These are phyloP conservation scores for Sphaerobolus stellatus DNA, from an alignment of 1,284 basidiomycete species.

Conservation along the genomic window DNA sequence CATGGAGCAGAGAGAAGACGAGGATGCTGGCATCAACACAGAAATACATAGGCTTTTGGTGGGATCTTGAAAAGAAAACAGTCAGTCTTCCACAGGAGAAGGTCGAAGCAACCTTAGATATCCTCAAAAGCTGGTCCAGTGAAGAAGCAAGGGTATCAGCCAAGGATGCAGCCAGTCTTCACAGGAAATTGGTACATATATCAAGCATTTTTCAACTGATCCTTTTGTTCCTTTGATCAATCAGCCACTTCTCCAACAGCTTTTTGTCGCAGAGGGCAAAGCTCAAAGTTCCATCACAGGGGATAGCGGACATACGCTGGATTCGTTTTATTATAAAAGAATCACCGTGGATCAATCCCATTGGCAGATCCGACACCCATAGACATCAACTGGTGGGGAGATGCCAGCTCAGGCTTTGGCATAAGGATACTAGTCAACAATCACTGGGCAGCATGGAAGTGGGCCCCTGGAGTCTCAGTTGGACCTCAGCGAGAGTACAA, in stretches of 20 bases:
- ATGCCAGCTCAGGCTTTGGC: constrained; percentile 40
- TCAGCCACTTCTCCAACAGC: constrained; percentile 19
- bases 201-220: not conserved
- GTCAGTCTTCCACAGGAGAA: constrained; percentile 21
- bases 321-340: constrained; percentile 19
- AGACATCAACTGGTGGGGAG: constrained; percentile 37
- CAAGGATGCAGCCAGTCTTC: constrained; percentile 29
- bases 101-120: not conserved
- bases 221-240: not conserved
- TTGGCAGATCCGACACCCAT: constrained; percentile 15
- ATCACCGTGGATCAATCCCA: too few relatives aligned
- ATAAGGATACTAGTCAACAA: constrained; percentile 34
- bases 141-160: constrained; percentile 14
- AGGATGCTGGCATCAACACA: constrained; percentile 23
- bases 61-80: constrained; percentile 27
- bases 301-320: not conserved
- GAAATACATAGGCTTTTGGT: constrained; percentile 33
- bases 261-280: not conserved
- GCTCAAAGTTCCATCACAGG: not conserved
- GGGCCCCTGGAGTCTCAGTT: constrained; percentile 28
- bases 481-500: constrained; percentile 29
- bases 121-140: constrained; percentile 23
- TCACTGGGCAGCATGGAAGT: constrained; percentile 34
- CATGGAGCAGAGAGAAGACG: constrained; percentile 33
- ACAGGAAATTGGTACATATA: constrained; percentile 35